phyloP scores from a whole-genome alignment of 164 flowering plant genomes.

The Umbellularia californica region DNA sequence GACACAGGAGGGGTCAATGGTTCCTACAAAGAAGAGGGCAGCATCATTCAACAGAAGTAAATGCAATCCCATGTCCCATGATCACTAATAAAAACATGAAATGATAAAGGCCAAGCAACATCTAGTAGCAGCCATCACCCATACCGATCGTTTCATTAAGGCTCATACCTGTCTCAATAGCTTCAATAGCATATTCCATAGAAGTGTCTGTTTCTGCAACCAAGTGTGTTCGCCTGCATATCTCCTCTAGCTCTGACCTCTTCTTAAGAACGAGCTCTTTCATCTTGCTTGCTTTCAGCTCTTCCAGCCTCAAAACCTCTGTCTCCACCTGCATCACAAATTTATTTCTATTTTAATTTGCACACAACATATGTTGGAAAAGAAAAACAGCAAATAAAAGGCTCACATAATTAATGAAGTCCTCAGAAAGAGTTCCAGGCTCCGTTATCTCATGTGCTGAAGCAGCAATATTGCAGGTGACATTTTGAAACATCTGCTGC shows the following conservation, averaged over 20 bases:
- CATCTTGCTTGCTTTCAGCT: slow-evolving; percentile 84
- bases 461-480: slow-evolving; percentile 66
- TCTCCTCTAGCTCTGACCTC: slow-evolving; percentile 77
- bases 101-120: not conserved
- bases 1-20: slow-evolving; percentile 34
- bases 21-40: slow-evolving; percentile 34
- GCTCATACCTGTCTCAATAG: slow-evolving; percentile 66
- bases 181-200: slow-evolving; percentile 55
- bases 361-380: not conserved
- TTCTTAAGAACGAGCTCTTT: slow-evolving; percentile 89
- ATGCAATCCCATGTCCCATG: not conserved
- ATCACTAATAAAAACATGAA: not conserved
- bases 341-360: slow-evolving; percentile 4
- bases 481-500: slow-evolving; percentile 66
- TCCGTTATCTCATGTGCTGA: slow-evolving; percentile 64
- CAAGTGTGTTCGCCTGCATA: slow-evolving; percentile 71
- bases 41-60: not conserved
- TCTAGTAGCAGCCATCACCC: not conserved
- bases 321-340: slow-evolving; percentile 61
- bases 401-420: slow-evolving; percentile 57
- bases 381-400: not conserved
- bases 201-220: slow-evolving; percentile 45
- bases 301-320: slow-evolving; percentile 80
- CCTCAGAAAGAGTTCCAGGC: slow-evolving; percentile 50
- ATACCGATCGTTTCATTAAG: not conserved